These are phyloP conservation scores for Cladochytrium replicatum DNA, from an alignment of 192 early-diverging fungal genomes.

Conservation along the genomic window DNA sequence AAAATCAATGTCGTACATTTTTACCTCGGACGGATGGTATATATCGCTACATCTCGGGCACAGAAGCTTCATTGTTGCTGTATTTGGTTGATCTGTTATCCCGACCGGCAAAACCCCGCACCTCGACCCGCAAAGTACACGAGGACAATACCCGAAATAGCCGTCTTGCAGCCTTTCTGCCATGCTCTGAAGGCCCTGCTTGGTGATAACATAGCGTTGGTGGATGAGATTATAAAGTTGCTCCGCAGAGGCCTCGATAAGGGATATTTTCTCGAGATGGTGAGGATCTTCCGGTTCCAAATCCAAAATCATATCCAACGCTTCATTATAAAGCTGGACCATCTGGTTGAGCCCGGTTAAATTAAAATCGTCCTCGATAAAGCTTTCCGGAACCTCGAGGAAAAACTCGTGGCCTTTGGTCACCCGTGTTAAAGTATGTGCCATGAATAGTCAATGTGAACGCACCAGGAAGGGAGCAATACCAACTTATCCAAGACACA, in stretches of 20 bases:
- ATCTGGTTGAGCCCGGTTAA: conserved; percentile 78
- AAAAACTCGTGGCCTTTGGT: conserved; percentile 37
- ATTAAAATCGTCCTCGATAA: conserved; percentile 95
- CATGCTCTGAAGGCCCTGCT: conserved; percentile 77
- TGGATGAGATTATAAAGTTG: conserved; percentile 91
- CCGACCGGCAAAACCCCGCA: conserved; percentile 40
- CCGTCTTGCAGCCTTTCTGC: conserved; percentile 29
- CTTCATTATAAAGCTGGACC: conserved; percentile 81
- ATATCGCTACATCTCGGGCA: conserved; percentile 48
- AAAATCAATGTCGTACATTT: conserved; percentile 44
- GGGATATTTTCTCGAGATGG: conserved; percentile 47
- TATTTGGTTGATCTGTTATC: conserved; percentile 26
- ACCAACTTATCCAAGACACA: conserved; percentile 50
- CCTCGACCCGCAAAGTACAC: conserved; percentile 33
- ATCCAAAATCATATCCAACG: conserved; percentile 93
- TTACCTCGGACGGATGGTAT: conserved; percentile 38
- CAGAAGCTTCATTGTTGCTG: conserved; percentile 42
- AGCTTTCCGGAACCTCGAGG: conserved; percentile 40
- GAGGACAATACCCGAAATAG: conserved; percentile 45
- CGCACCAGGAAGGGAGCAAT: conserved; percentile 47
- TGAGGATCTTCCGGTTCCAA: conserved; percentile 26
- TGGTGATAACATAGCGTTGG: conserved; percentile 83
- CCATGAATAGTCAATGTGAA: background rate
- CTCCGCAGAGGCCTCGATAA: conserved; percentile 79
- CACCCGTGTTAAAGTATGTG: background rate